phyloP scores from a whole-genome alignment of 768 basidiomycete species.

The Rhodosporidiobolus odoratus region DNA sequence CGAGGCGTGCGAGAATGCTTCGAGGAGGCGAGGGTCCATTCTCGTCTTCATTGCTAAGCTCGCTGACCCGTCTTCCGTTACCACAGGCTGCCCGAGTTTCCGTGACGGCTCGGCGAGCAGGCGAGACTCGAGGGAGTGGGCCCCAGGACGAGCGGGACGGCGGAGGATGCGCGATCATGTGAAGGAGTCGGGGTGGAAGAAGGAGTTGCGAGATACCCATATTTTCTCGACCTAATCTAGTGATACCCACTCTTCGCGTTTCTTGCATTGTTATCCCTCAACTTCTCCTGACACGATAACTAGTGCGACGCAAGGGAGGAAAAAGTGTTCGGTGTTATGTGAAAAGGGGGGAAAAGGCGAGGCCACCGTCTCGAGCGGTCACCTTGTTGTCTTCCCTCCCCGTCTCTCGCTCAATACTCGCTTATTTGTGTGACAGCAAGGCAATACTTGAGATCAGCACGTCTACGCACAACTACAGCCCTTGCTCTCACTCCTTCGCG shows the following conservation, averaged over 20 bases:
- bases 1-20: conserved; percentile 91
- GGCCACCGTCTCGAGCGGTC: no score
- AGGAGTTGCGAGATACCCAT: not conserved
- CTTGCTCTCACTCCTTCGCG: not conserved
- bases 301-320: no score
- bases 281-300: no score
- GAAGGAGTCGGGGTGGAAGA: not conserved
- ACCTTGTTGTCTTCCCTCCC: not conserved
- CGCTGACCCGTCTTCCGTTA: not conserved
- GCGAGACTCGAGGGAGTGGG: conserved; percentile 29
- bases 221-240: not conserved
- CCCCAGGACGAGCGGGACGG: not conserved
- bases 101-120: conserved; percentile 53
- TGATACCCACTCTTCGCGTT: not conserved
- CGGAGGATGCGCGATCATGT: not conserved
- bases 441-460: no score
- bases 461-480: no score
- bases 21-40: conserved; percentile 56
- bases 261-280: not conserved
- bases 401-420: no score
- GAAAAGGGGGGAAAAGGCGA: no score
- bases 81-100: conserved; percentile 65
- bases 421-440: no score
- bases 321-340: not conserved
- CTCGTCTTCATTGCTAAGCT: no score